phyloP scores from a whole-genome alignment of 2,329 filamentous ascomycete genomes.

The Parasarocladium wereldwijsianum region DNA sequence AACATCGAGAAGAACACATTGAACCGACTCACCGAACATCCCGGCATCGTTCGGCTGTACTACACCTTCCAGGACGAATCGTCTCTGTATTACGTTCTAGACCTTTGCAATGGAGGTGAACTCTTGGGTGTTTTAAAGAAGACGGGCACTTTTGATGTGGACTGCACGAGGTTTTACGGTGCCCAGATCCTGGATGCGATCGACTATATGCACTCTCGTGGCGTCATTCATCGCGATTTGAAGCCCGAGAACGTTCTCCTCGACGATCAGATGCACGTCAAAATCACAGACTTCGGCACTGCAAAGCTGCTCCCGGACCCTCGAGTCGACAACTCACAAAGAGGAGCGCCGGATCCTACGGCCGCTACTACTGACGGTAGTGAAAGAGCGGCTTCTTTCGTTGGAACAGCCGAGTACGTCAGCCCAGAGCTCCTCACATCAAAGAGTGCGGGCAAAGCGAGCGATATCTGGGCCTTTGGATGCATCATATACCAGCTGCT shows the following conservation, averaged over 20 bases:
- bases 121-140: constrained; percentile 86
- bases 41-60: constrained; percentile 89
- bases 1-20: constrained; percentile 99
- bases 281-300: constrained; percentile 97
- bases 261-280: constrained; percentile 92
- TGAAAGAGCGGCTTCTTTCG: constrained; percentile 79
- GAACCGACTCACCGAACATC: constrained; percentile 90
- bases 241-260: constrained; percentile 96
- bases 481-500: constrained; percentile 96
- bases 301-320: constrained; percentile 63
- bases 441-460: constrained; percentile 94
- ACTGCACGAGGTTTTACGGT: constrained; percentile 87
- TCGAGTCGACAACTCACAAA: constrained; percentile 22
- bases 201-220: constrained; percentile 93
- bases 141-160: constrained; percentile 84
- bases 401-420: constrained; percentile 95
- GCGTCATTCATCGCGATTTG: constrained; percentile 89
- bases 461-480: constrained; percentile 95
- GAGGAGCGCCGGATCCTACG: constrained; percentile 20
- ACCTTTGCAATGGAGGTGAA: constrained; percentile 84
- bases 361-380: constrained; percentile 36
- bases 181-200: constrained; percentile 94
- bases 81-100: constrained; percentile 91
- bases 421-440: constrained; percentile 93
- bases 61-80: constrained; percentile 98